Conservation (phyloP, 2,329 filamentous ascomycete genomes). For the Nakataea oryzae region DNA sequence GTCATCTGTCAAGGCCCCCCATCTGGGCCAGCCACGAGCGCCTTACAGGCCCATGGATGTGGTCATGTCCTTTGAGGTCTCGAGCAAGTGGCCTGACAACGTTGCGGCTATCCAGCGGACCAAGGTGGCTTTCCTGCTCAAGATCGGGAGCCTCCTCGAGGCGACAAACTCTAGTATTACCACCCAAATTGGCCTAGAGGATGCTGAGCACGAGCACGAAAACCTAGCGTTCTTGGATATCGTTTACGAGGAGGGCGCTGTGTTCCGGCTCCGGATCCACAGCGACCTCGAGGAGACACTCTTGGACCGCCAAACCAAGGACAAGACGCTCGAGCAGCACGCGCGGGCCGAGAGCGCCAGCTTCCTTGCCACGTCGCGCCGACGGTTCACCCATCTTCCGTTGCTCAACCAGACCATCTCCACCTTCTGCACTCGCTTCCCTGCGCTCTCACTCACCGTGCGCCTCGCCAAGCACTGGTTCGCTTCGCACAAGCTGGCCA, state of each 20-base stretch:
- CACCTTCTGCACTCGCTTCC: constrained; percentile 70
- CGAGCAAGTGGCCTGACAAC: constrained; percentile 88
- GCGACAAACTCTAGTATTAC: constrained; percentile 45
- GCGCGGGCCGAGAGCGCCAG: constrained; percentile 58
- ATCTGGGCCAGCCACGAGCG: constrained; percentile 31
- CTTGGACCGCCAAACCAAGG: constrained; percentile 67
- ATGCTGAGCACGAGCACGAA: constrained; percentile 53
- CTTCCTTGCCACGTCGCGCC: constrained; percentile 61
- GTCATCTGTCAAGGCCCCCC: constrained; percentile 49
- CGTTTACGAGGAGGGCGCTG: constrained; percentile 59
- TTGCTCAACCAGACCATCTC: constrained; percentile 74
- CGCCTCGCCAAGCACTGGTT: constrained; percentile 88
- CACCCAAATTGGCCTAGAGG: constrained; percentile 72
- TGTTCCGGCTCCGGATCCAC: constrained; percentile 79
- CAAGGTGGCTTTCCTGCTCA: constrained; percentile 81
- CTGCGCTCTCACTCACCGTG: constrained; percentile 70
- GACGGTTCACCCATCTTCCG: constrained; percentile 60
- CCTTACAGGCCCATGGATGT: constrained; percentile 57
- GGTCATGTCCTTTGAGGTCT: constrained; percentile 85
- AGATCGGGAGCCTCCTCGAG: constrained; percentile 61
- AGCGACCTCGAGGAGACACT: constrained; percentile 79
- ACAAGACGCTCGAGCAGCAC: constrained; percentile 56
- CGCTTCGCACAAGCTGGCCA: constrained; percentile 64
- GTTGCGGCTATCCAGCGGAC: constrained; percentile 83
- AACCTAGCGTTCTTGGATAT: constrained; percentile 82